phyloP scores from a whole-genome alignment of 179 eudicot genomes.

The Actinidia polygama region DNA sequence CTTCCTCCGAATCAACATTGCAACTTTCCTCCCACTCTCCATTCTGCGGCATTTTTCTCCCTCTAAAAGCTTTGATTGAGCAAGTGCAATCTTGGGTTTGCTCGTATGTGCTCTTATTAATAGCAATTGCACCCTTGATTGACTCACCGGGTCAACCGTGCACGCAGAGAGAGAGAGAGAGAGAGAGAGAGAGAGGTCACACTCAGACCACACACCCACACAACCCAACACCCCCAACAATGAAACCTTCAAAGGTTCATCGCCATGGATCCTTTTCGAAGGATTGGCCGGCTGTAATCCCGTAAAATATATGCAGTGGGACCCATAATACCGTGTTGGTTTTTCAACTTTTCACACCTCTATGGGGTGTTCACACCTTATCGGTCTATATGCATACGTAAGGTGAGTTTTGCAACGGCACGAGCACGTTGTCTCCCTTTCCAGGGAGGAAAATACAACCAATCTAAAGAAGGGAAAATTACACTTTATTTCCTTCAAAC shows the following conservation, averaged over 20 bases:
- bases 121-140: no score
- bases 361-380: no score
- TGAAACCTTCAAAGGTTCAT: not conserved
- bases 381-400: no score
- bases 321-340: not conserved
- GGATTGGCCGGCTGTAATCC: not conserved
- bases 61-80: not conserved
- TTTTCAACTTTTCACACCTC: no score
- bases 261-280: not conserved
- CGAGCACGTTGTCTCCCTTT: no score
- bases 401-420: no score
- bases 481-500: no score
- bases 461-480: no score
- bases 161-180: no score
- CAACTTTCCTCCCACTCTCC: not conserved
- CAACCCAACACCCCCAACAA: not conserved
- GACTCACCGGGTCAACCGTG: no score
- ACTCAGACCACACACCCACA: not conserved
- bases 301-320: not conserved
- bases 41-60: not conserved
- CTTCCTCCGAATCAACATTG: conserved; percentile 11
- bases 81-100: not conserved
- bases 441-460: no score
- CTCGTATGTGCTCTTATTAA: not conserved
- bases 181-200: no score